These are phyloP conservation scores for Paulownia fortunei DNA, from an alignment of 257 asterid genomes.

Conservation along the genomic window DNA sequence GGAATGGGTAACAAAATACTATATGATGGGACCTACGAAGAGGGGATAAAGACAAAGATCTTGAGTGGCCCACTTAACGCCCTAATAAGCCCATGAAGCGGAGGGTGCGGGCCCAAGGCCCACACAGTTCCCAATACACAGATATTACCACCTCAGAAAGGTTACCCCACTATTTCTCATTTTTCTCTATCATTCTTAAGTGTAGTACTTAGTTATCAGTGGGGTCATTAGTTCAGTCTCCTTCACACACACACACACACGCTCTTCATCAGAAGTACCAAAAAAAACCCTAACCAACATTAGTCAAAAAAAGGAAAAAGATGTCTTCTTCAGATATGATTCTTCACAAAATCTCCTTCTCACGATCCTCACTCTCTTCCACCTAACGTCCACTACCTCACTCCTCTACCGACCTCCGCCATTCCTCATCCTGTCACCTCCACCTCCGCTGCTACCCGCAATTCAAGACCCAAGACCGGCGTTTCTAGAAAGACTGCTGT, in stretches of 20 bases:
- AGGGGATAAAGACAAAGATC: constrained; percentile 15
- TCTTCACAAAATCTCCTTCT: constrained; percentile 27
- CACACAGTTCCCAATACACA: too few relatives aligned
- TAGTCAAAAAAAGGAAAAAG: constrained; percentile 2
- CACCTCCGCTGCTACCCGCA: neutral
- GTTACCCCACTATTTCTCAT: too few relatives aligned
- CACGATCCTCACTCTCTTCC: constrained; percentile 2
- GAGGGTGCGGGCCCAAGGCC: constrained; percentile 24
- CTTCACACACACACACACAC: neutral
- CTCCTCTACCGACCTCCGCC: constrained; percentile 25
- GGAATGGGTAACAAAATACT: too few relatives aligned
- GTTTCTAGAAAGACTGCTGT: constrained; percentile 9
- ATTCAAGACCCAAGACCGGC: constrained; percentile 2
- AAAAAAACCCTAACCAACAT: constrained; percentile 38
- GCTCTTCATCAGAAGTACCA: constrained; percentile 31
- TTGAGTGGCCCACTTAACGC: constrained; percentile 28
- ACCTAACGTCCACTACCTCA: constrained; percentile 13
- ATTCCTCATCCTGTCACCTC: neutral
- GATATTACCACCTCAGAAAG: too few relatives aligned
- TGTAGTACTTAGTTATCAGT: too few relatives aligned
- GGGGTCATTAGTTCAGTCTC: constrained; percentile 33
- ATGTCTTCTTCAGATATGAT: constrained; percentile 46
- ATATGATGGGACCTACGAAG: neutral
- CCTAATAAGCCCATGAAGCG: constrained; percentile 15
- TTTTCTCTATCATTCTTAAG: too few relatives aligned